These are phyloP conservation scores for Pichia sp. DNA, from an alignment of 1,139 yeast genomes.

Conservation along the genomic window DNA sequence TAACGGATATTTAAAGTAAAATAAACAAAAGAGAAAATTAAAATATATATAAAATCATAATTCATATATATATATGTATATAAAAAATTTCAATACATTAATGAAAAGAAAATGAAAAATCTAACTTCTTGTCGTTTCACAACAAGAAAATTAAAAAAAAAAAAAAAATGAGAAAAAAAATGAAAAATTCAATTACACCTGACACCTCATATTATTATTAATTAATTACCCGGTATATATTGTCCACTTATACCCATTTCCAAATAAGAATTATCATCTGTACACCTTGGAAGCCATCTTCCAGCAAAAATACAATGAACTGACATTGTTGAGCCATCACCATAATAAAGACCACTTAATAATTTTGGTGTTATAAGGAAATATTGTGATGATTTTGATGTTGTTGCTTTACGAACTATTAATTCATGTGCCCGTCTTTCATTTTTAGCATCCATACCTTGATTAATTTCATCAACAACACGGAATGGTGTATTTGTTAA, in stretches of 20 bases:
- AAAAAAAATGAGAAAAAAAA: too few relatives aligned
- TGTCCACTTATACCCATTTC: neutral
- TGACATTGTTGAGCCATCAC: conserved; percentile 52
- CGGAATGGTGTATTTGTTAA: conserved; percentile 86
- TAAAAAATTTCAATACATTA: neutral
- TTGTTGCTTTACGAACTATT: conserved; percentile 82
- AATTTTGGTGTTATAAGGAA: conserved; percentile 91
- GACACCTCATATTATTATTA: too few relatives aligned
- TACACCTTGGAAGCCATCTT: conserved; percentile 9
- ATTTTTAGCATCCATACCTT: conserved; percentile 95
- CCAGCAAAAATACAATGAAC: conserved; percentile 86
- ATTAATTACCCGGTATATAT: neutral
- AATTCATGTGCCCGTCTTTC: conserved; percentile 84
- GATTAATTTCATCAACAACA: conserved; percentile 96
- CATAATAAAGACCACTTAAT: conserved; percentile 71
- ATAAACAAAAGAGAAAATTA: neutral
- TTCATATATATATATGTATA: neutral
- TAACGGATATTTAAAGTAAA: neutral
- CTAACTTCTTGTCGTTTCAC: too few relatives aligned
- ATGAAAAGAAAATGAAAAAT: too few relatives aligned
- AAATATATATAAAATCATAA: neutral
- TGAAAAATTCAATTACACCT: too few relatives aligned
- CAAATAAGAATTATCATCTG: neutral
- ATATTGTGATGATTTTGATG: conserved; percentile 54
- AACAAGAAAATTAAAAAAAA: too few relatives aligned